Conservation (phyloP, 2,329 filamentous ascomycete genomes). For the Pyricularia sp. region DNA sequence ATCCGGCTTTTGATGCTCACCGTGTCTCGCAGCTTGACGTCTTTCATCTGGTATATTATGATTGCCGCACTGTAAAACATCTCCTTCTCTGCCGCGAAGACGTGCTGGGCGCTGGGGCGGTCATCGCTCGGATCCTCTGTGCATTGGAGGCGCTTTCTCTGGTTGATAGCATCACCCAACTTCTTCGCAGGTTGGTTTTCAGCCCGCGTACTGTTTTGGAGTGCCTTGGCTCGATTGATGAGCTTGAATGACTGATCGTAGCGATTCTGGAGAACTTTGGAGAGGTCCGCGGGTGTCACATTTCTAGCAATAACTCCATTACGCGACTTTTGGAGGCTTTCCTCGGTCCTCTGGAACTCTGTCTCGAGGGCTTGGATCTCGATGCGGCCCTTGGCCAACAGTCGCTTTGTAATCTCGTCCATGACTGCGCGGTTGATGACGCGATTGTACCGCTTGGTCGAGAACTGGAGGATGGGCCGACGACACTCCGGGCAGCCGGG, state of each 20-base stretch:
- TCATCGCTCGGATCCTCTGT: background rate
- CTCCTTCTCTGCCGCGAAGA: background rate
- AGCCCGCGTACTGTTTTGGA: background rate
- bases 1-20: background rate
- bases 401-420: slow-evolving; percentile 51
- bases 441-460: slow-evolving; percentile 41
- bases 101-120: background rate
- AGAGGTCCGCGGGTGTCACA: no score
- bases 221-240: background rate
- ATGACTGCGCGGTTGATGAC: slow-evolving; percentile 46
- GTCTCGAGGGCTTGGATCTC: slow-evolving; percentile 20
- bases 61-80: background rate
- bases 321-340: slow-evolving; percentile 12
- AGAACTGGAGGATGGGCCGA: slow-evolving; percentile 40
- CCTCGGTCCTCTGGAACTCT: slow-evolving; percentile 14
- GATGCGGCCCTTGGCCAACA: slow-evolving; percentile 31
- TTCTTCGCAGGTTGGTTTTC: slow-evolving; percentile 2
- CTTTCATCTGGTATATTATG: background rate
- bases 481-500: slow-evolving; percentile 44
- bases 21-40: background rate
- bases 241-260: background rate
- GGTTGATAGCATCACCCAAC: background rate
- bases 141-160: background rate
- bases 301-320: background rate
- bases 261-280: background rate